phyloP scores from a whole-genome alignment of 345 rosid species.

The Stellera chamaejasme region DNA sequence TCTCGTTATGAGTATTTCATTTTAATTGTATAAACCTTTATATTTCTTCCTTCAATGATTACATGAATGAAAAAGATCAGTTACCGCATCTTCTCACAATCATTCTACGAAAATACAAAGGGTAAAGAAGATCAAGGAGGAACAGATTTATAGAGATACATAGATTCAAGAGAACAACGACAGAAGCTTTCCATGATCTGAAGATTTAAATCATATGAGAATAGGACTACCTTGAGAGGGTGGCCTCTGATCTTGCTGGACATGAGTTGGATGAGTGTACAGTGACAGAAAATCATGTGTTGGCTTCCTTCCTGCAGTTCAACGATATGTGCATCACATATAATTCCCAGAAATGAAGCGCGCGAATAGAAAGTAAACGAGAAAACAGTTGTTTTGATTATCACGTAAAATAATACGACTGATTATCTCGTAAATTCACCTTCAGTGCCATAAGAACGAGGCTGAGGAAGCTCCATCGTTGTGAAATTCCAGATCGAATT shows the following conservation, averaged over 20 bases:
- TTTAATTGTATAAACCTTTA: constrained; percentile 7
- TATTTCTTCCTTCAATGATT: background rate
- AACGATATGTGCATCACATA: background rate
- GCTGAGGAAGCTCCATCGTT: constrained; percentile 82
- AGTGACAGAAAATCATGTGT: constrained; percentile 87
- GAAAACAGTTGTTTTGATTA: no score
- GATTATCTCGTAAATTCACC: constrained; percentile 29
- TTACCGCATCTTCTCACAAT: background rate
- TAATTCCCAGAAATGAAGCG: background rate
- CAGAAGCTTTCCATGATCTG: constrained; percentile 9
- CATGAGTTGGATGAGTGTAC: constrained; percentile 57
- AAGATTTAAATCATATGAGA: constrained; percentile 13
- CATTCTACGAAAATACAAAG: no score
- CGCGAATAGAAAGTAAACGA: no score
- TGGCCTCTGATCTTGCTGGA: constrained; percentile 69
- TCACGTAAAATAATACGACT: no score
- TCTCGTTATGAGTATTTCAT: no score
- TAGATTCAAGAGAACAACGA: background rate
- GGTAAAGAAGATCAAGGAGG: no score
- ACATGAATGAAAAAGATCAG: no score
- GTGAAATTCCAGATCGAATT: constrained; percentile 2
- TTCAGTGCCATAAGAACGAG: constrained; percentile 58
- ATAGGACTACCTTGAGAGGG: constrained; percentile 63
- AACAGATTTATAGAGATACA: no score
- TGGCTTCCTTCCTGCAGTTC: constrained; percentile 66